These are phyloP conservation scores for Paramecium sexaurelia DNA, from an alignment of 73 alveolate species.

Conservation along the genomic window DNA sequence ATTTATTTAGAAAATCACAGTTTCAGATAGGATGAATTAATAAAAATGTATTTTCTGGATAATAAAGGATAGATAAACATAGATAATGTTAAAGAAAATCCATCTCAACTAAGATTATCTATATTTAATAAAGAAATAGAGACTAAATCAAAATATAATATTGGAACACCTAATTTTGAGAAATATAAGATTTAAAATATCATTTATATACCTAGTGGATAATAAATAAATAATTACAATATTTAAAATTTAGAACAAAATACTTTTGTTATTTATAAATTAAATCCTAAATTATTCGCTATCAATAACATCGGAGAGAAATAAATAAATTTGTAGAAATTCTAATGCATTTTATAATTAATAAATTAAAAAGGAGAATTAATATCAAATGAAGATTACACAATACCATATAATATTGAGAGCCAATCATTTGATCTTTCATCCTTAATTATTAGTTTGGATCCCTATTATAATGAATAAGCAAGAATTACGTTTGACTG, in stretches of 20 bases:
- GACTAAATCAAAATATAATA: background rate
- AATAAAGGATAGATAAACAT: background rate
- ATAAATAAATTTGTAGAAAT: background rate
- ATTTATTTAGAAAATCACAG: background rate
- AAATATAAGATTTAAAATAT: background rate
- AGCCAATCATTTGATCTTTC: background rate
- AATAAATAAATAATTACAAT: background rate
- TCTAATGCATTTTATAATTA: background rate
- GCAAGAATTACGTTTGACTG: background rate
- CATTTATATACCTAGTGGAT: background rate
- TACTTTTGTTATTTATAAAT: background rate
- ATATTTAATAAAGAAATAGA: background rate
- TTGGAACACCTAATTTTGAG: background rate
- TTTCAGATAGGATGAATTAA: background rate
- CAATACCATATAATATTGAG: background rate
- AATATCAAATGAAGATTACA: background rate
- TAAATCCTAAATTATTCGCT: background rate
- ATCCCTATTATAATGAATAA: background rate
- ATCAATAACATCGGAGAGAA: background rate
- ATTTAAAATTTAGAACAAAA: background rate
- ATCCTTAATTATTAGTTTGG: background rate
- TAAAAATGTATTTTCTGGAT: background rate
- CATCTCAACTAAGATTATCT: background rate
- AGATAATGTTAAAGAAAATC: background rate
- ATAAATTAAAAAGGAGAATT: background rate